These are phyloP conservation scores for Cryptococcus sp. DNA, from an alignment of 1,284 basidiomycete genomes.

Conservation along the genomic window DNA sequence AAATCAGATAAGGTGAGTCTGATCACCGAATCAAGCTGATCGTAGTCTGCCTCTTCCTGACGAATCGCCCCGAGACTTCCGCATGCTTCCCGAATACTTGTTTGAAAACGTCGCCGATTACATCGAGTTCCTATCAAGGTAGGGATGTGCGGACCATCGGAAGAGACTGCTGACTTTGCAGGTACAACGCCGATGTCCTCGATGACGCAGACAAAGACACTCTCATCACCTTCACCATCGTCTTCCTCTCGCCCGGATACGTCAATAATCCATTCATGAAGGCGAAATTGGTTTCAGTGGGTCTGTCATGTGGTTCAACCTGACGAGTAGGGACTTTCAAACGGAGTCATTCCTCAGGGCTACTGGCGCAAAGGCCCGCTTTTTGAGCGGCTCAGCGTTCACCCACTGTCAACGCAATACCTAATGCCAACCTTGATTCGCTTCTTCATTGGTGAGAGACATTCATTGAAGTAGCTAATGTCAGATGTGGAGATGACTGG, in stretches of 20 bases:
- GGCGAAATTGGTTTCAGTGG: conserved; percentile 72
- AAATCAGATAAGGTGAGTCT: conserved; percentile 60
- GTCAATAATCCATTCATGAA: conserved; percentile 99
- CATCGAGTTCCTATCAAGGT: conserved; percentile 77
- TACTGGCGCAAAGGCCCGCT: conserved; percentile 73
- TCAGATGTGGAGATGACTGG: conserved; percentile 95
- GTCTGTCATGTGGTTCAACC: neutral
- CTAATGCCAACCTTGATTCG: conserved; percentile 88
- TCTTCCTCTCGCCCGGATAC: conserved; percentile 91
- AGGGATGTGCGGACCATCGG: conserved; percentile 27
- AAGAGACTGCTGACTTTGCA: too few relatives aligned
- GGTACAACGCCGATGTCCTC: conserved; percentile 73
- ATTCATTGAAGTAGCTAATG: too few relatives aligned
- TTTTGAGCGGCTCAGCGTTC: conserved; percentile 74
- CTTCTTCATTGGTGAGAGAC: conserved; percentile 66
- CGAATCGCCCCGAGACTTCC: conserved; percentile 79
- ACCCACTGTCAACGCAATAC: conserved; percentile 78
- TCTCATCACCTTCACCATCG: conserved; percentile 82
- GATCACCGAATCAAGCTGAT: conserved; percentile 3
- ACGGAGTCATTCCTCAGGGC: conserved; percentile 72
- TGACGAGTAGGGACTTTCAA: conserved; percentile 66
- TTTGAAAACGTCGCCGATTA: conserved; percentile 93
- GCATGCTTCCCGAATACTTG: conserved; percentile 89
- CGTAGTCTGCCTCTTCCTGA: conserved; percentile 74
- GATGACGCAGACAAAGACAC: conserved; percentile 79